These are phyloP conservation scores for Fusarium concolor DNA, from an alignment of 2,329 filamentous ascomycete species.

Conservation along the genomic window DNA sequence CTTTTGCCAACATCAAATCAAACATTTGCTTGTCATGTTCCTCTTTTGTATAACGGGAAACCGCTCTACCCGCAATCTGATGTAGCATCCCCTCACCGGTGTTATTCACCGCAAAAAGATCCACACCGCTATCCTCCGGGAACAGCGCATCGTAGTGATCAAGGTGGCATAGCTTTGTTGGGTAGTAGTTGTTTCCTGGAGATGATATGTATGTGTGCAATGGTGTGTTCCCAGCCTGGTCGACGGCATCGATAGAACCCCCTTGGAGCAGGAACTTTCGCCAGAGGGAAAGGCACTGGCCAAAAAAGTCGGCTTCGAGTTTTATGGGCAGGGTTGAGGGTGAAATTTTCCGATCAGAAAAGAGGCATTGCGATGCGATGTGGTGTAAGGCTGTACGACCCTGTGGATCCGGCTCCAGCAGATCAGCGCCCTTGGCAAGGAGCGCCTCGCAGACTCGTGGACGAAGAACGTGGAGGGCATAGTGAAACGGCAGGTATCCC, in stretches of 20 bases:
- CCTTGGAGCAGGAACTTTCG: conserved; percentile 2
- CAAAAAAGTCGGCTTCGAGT: conserved; percentile 2
- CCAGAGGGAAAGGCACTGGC: conserved; percentile 27
- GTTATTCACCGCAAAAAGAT: conserved; percentile 28
- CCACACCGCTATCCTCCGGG: conserved; percentile 15
- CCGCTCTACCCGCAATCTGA: conserved; percentile 6
- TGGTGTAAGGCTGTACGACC: conserved; percentile 33
- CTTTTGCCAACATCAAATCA: conserved; percentile 28
- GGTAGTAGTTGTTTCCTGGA: not conserved
- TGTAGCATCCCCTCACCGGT: conserved; percentile 37
- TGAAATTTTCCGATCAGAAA: too few species aligned
- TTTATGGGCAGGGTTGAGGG: too few species aligned
- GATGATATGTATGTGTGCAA: conserved; percentile 24
- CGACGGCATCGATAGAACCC: conserved; percentile 26
- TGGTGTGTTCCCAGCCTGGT: conserved; percentile 31
- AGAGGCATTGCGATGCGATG: conserved; percentile 31
- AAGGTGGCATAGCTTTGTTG: conserved; percentile 5
- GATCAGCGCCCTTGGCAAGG: conserved; percentile 26
- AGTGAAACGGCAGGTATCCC: conserved; percentile 28
- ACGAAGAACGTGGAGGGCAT: conserved; percentile 24
- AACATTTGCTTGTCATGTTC: conserved; percentile 35
- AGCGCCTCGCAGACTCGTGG: conserved; percentile 30
- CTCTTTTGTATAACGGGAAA: fast-evolving
- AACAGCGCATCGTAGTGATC: conserved; percentile 31
- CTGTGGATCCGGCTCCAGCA: conserved; percentile 20